Evolutionary conservation across 2,329 filamentous ascomycete species (phyloP), one percentile per base, ranked within the genome.

Genomic region (Ceratocystis alfenasii): DNA sequence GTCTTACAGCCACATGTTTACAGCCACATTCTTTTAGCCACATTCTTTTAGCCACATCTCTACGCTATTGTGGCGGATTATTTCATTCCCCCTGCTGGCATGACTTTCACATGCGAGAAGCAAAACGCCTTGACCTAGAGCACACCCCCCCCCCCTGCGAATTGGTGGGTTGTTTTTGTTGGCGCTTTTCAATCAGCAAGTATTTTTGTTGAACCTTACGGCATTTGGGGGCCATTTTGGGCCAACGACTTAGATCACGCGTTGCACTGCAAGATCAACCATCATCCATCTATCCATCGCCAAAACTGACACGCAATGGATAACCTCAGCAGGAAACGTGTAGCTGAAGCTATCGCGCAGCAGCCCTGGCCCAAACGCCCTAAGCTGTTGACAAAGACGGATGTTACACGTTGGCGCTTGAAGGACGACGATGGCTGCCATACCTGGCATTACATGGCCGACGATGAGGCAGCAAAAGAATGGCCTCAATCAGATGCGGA

Each of bases 401-500:
- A 99, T 75, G 83, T 84, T 70, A 82, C 84, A 6, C 81, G 88
- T 75, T 99, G 94, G 94, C 84, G 94, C 68, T 77, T 97, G 73
- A 66, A 65, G 57, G 87, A 95, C 72, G 89, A 95, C 68, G 82
- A 84, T 63, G 93, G 94, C 62, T 82, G 89, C 65, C 91, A 96
- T 71, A 96, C 90, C 63, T 99, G 94, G 94, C 89, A 94, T 72
- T 99, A 97, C 73, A 78, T 99, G 2, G 83, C 84, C 8, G 87
- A 94, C 65, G 81, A 85, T 28, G 81, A 89, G 67, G 85, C 89
- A 65, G 76, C 81, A 6, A 79, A 88, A 70, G 77, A 83, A 66
- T 96, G 93, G 92, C 91, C 93, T 4, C 92, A 96, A 76, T 88
- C 84, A 28, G 81, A 80, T 66, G 90, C 91, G n/a, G 95, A 99